These are phyloP conservation scores for Colletotrichum tabaci DNA, from an alignment of 2,329 filamentous ascomycete genomes.

Conservation along the genomic window DNA sequence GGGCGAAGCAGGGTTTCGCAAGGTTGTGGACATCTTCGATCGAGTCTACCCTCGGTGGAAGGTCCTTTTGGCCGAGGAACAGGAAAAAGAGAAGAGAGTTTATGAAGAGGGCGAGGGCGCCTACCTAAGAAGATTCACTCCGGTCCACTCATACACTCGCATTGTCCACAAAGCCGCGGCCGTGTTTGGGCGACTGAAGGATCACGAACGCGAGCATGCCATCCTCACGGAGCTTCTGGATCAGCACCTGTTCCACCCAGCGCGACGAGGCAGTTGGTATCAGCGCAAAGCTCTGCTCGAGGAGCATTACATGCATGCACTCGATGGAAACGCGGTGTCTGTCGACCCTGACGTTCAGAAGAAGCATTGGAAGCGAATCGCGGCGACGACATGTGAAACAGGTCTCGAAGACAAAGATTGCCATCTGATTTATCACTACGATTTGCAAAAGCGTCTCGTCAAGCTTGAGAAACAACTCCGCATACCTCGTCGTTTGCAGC, in stretches of 20 bases:
- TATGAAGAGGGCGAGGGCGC: conserved; percentile 89
- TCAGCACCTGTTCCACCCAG: conserved; percentile 88
- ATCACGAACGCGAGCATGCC: conserved; percentile 82
- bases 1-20: conserved; percentile 74
- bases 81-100: conserved; percentile 80
- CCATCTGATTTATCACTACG: conserved; percentile 93
- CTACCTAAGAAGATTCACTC: conserved; percentile 90
- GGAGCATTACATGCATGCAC: conserved; percentile 90
- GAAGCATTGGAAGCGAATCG: conserved; percentile 85
- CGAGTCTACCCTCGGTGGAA: conserved; percentile 87
- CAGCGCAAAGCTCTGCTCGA: conserved; percentile 94
- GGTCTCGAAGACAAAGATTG: conserved; percentile 91
- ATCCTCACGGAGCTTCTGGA: conserved; percentile 81
- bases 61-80: conserved; percentile 79
- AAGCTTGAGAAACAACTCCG: conserved; percentile 91
- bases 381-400: conserved; percentile 85
- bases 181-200: conserved; percentile 85
- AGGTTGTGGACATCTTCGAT: conserved; percentile 80
- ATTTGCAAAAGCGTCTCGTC: conserved; percentile 91
- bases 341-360: conserved; percentile 70
- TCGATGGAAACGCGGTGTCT: conserved; percentile 61
- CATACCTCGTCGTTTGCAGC: conserved; percentile 87
- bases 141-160: conserved; percentile 93
- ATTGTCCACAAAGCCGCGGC: conserved; percentile 90
- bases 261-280: conserved; percentile 92